Base-by-base conservation (phyloP, 192 early-diverging fungal species). In the Linnemannia exigua region DNA sequence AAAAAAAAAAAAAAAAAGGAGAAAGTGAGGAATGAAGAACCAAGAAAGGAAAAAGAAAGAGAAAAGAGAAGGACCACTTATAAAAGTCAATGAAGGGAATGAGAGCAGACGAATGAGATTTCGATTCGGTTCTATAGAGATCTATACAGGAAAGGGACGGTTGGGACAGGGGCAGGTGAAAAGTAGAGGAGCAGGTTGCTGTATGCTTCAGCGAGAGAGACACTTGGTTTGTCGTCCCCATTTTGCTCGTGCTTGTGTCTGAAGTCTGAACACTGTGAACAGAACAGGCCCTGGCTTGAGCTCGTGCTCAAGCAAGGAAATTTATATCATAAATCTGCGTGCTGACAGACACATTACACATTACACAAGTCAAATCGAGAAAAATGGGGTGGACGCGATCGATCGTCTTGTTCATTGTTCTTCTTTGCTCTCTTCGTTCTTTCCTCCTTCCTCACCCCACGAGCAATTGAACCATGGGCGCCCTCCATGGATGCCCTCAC, bases 21-120 rank as follows among this genome's bases (percentile, higher is more conserved):
- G 48, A 25, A 33, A 38, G n/a, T 16, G 19, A 35, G 52, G 44
- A 48, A 38, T 37, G 36, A 79, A 79, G 41, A 22, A 31, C 47
- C 37, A 79, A 74, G 54, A 67, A 36, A 66, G 0, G 41, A 20
- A 61, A 67, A 66, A 48, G 52, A 72, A n/a, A 15, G 28, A n/a
- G 50, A 33, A n/a, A 48, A 74, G 44, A 48, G 51, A 37, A 54
- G 50, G 31, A 50, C 17, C 14, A 48, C 31, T n/a, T 69, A 36
- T 38, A n/a, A 67, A 51, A 67, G 37, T 35, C 19, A 28, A 58
- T 9, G 69, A 68, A 36, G 47, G 58, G 50, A 69, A 63, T 47
- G 67, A 63, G 48, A 41, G 61, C 36, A 38, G 41, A n/a, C 17
- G 41, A 35, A 54, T 12, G n/a, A 36, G 69, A 67, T 33, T 63